Base-by-base conservation (phyloP, 768 basidiomycete species). In the Chlorophyllum brunneum region DNA sequence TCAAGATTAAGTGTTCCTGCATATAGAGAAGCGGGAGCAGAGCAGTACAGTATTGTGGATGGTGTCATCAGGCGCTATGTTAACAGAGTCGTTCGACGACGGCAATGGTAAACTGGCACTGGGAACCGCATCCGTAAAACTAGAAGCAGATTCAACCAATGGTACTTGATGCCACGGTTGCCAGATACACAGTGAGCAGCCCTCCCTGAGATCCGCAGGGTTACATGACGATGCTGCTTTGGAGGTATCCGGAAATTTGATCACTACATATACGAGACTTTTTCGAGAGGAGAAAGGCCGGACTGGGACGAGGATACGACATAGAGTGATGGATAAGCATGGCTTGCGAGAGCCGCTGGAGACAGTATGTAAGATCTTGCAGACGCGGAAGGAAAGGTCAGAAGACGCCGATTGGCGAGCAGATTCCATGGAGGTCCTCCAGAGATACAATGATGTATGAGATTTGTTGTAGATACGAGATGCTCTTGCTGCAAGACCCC, bases 401-500 rank as follows among this genome's bases (percentile, higher is more conserved):
- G 72, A 65, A 4, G 66, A 55, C 15, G 68, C 55, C 4, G 67
- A 56, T n/a, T 66, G 61, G 2, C 65, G 61, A 4, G 68, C 42
- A n/a, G 67, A 67, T 29, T 75, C 72, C 31, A 73, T 70, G 48
- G 80, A 78, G 48, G 74, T 75, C 47, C 72, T 71, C 83, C 83
- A 85, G 2, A 85, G 65, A 2, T 69, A 56, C 41, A 78, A 70
- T 27, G 74, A 70, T 4, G 78, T 81, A 24, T 70, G 70, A 4
- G 68, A 61, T 22, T 71, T 73, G 18, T 74, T 67, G 36, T 76
- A 73, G 26, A 73, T 60, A 9, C 71, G 67, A 3, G 72, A 70
- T 1, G 79, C 74, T 5, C 72, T 74, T 27, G 77, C 76, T 0
- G 82, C 83, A 2, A 84, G 58, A 1, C 83, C 82, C 31, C 77